Percentiles rank a stretch among this genome's conserved stretches.
Conservation (phyloP, 176 grass and related monocot species). For the Phyllostachys edulis region DNA sequence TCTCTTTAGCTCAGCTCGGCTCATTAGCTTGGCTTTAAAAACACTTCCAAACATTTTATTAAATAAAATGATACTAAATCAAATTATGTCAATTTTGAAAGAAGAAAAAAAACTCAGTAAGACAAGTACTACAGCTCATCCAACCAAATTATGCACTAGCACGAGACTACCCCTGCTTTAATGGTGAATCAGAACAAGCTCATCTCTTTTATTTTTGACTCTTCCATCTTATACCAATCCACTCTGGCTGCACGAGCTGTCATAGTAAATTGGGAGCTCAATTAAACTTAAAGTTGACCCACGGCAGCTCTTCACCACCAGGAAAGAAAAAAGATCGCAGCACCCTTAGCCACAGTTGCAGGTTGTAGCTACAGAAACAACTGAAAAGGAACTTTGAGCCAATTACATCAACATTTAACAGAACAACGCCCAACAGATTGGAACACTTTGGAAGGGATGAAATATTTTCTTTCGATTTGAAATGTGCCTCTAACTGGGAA, state of each 20-base stretch:
- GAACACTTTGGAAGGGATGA: background rate
- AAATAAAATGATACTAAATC: too few species aligned
- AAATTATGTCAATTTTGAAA: too few species aligned
- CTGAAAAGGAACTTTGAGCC: background rate
- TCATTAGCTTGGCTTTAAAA: too few species aligned
- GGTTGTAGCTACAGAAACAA: background rate
- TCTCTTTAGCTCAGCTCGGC: too few species aligned
- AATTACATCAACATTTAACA: background rate
- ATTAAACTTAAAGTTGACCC: background rate
- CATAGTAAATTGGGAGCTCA: background rate
- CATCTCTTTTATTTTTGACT: background rate
- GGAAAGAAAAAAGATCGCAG: background rate
- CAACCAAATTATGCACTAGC: background rate
- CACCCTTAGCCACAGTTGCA: background rate
- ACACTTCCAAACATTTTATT: too few species aligned
- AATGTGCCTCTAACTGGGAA: constrained; percentile 24
- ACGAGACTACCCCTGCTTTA: background rate
- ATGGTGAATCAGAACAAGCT: background rate
- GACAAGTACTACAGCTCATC: background rate
- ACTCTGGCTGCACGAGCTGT: background rate
- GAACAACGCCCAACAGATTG: background rate
- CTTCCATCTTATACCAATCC: background rate
- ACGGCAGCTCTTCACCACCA: background rate
- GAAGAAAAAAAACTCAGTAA: too few species aligned
- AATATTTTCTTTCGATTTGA: background rate